Conservation (phyloP, 208 protist species). For the Acanthamoeba lenticulata region DNA sequence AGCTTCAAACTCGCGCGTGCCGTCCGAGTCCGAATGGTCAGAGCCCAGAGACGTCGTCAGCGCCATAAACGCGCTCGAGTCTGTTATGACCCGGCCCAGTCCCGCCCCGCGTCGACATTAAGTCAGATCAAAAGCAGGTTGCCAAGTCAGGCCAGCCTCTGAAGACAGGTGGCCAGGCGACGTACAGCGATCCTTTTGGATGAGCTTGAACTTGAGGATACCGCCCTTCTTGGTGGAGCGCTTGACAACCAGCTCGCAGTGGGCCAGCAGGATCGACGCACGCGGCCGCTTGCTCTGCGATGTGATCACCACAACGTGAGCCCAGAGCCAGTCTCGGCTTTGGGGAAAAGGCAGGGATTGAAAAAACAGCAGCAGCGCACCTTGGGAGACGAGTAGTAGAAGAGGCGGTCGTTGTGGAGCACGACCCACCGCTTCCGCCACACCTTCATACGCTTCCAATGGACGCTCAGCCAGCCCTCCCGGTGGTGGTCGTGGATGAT, state of each 20-base stretch:
- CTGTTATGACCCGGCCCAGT: no score
- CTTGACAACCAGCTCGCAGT: not conserved
- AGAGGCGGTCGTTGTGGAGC: not conserved
- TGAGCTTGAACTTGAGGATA: not conserved
- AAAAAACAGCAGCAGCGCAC: not conserved
- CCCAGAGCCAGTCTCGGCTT: not conserved
- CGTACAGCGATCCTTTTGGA: not conserved
- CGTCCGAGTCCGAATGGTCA: no score
- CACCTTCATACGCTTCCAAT: not conserved
- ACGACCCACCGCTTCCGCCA: not conserved
- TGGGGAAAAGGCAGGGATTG: not conserved
- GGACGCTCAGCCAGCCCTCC: not conserved
- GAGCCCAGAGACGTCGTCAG: no score
- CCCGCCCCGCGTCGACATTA: no score
- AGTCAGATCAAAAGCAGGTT: no score
- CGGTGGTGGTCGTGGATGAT: not conserved
- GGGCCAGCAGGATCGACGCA: not conserved
- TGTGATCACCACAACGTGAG: no score
- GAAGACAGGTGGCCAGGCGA: not conserved
- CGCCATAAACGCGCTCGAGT: no score
- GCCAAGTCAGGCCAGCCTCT: no score
- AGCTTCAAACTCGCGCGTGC: no score
- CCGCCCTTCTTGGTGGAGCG: not conserved
- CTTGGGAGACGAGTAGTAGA: not conserved
- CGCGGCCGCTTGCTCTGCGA: not conserved